These are phyloP conservation scores for Wallacemonas rigidus DNA, from an alignment of 208 protist species.

Conservation along the genomic window DNA sequence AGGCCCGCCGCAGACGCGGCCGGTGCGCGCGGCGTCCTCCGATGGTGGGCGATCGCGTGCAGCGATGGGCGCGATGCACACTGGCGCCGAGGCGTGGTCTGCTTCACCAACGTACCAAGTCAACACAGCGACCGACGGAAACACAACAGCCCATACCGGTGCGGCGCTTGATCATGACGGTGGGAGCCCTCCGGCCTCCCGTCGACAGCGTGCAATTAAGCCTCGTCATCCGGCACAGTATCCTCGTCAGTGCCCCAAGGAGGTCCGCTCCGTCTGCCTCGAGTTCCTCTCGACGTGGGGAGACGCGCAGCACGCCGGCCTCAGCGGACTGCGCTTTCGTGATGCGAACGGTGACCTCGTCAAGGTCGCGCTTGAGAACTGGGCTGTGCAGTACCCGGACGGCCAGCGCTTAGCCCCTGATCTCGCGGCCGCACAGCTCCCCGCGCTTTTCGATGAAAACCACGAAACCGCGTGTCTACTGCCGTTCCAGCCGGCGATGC, in stretches of 20 bases:
- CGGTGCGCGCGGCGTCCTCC: slow-evolving; percentile 3
- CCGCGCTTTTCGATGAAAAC: slow-evolving; percentile 50
- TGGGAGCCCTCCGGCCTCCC: neutral
- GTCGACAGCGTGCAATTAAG: slow-evolving; percentile 12
- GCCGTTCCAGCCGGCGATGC: slow-evolving; percentile 52
- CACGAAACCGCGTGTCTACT: slow-evolving; percentile 40
- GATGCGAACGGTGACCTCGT: slow-evolving; percentile 48
- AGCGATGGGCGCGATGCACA: neutral
- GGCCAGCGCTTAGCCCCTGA: slow-evolving; percentile 10
- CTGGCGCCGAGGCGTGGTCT: neutral
- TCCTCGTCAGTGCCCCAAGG: slow-evolving; percentile 27
- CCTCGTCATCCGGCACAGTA: slow-evolving; percentile 11
- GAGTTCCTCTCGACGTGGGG: slow-evolving; percentile 75
- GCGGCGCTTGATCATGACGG: neutral
- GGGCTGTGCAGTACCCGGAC: slow-evolving; percentile 50
- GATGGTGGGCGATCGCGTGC: neutral
- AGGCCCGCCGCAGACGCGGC: too few species aligned
- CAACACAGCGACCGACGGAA: neutral
- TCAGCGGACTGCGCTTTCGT: slow-evolving; percentile 63
- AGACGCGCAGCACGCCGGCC: slow-evolving; percentile 48
- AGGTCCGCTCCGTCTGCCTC: slow-evolving; percentile 50
- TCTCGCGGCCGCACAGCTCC: slow-evolving; percentile 4
- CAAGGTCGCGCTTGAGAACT: slow-evolving; percentile 23
- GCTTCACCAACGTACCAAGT: neutral
- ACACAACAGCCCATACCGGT: too few species aligned